Percentiles rank a stretch among this genome's conserved stretches.
These are phyloP conservation scores for Tylopilus sp. DNA, from an alignment of 768 basidiomycete genomes.

Conservation along the genomic window DNA sequence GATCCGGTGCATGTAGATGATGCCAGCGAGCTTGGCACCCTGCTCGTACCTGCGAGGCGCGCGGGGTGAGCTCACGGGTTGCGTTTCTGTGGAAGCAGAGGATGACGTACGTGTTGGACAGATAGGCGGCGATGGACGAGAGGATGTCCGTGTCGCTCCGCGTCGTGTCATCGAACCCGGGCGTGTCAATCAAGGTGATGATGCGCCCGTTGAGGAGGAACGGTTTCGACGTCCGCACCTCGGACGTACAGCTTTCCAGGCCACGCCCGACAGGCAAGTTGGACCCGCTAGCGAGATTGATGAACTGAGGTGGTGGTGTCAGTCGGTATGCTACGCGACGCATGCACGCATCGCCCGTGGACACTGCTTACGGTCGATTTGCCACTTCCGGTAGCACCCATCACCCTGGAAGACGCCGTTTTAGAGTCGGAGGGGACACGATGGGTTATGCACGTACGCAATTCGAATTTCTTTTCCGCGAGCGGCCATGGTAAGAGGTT, in stretches of 20 bases:
- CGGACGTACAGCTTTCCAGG: conserved; percentile 49
- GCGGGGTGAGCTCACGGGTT: no score
- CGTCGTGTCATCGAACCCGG: conserved; percentile 56
- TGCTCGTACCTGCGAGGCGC: conserved; percentile 32
- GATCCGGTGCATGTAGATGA: conserved; percentile 56
- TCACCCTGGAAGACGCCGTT: conserved; percentile 22
- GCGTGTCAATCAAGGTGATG: conserved; percentile 55
- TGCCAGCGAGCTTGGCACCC: conserved; percentile 43
- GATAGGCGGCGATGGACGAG: conserved; percentile 43
- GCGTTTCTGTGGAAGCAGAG: not conserved
- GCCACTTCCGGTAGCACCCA: conserved; percentile 35
- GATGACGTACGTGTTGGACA: conserved; percentile 30
- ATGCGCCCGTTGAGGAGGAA: conserved; percentile 44
- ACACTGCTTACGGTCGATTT: conserved; percentile 32
- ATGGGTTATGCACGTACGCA: conserved; percentile 21
- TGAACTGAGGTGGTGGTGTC: conserved; percentile 37
- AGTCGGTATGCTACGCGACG: no score
- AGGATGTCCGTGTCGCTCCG: conserved; percentile 50
- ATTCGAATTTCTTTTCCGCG: conserved; percentile 31
- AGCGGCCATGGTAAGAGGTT: conserved; percentile 22
- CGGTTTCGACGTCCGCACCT: conserved; percentile 40
- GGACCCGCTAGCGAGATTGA: conserved; percentile 51
- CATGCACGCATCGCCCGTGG: no score
- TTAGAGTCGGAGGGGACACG: conserved; percentile 9
- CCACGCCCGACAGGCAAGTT: conserved; percentile 42